These are phyloP conservation scores for Kwoniella pini DNA, from an alignment of 768 basidiomycete species.

Conservation along the genomic window DNA sequence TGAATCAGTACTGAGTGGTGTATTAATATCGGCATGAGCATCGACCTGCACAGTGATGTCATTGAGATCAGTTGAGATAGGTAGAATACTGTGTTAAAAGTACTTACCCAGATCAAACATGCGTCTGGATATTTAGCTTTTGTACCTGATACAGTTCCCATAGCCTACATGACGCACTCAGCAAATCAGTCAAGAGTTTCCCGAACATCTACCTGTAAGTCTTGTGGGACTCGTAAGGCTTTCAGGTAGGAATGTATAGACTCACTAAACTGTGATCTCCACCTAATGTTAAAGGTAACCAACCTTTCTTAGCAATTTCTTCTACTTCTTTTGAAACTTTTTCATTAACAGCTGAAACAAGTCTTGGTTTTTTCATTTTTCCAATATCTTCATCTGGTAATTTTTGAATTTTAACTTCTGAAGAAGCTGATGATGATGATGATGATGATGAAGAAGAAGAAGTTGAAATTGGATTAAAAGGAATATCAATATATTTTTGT, in stretches of 20 bases:
- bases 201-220: too few relatives aligned
- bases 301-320: constrained; percentile 71
- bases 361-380: constrained; percentile 81
- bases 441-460: constrained; percentile 6
- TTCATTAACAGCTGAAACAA: constrained; percentile 79
- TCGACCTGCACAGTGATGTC: constrained; percentile 66
- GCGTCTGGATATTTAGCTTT: constrained; percentile 61
- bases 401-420: constrained; percentile 50
- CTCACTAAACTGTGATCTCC: constrained; percentile 92
- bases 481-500: constrained; percentile 68
- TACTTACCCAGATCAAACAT: constrained; percentile 76
- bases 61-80: too few relatives aligned
- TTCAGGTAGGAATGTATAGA: constrained; percentile 17
- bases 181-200: too few relatives aligned
- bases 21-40: constrained; percentile 97
- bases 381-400: constrained; percentile 75
- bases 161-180: constrained; percentile 59
- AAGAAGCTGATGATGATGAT: too few relatives aligned
- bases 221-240: too few relatives aligned
- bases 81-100: too few relatives aligned
- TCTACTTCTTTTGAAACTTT: constrained; percentile 77
- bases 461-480: constrained; percentile 44
- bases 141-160: constrained; percentile 93
- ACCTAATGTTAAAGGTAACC: constrained; percentile 84
- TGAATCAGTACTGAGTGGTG: constrained; percentile 70